A percentile compares a stretch with the other conserved stretches of the same genome.
Evolutionary conservation across 78 protist genomes (phyloP).

Genomic region (Dictyostelium purpureum): DNA sequence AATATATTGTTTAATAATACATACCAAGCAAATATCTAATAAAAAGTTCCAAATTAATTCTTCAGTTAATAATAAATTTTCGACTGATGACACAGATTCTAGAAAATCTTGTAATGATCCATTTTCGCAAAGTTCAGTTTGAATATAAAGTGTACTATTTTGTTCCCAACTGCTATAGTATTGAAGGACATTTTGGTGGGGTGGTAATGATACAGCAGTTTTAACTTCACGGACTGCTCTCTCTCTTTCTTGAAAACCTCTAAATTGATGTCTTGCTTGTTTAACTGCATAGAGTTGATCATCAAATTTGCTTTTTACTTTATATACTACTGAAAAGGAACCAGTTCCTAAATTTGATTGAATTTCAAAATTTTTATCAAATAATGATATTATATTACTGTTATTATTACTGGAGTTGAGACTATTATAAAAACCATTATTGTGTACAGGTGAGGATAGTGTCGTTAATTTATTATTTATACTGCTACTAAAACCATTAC

Average conservation of each 20-base stretch:
- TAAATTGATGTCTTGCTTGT: conserved; percentile 57
- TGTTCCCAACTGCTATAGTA: conserved; percentile 83
- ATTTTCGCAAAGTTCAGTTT: conserved; percentile 82
- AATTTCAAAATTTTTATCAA: conserved; percentile 62
- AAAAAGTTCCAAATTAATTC: conserved; percentile 74
- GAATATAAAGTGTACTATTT: conserved; percentile 78
- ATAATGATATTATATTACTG: not conserved
- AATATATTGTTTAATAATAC: not conserved
- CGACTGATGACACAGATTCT: not conserved
- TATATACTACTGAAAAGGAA: conserved; percentile 80
- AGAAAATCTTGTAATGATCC: conserved; percentile 74
- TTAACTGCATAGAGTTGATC: conserved; percentile 78
- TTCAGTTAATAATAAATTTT: conserved; percentile 59
- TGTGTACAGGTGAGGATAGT: no score
- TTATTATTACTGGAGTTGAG: not conserved
- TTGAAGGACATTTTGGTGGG: conserved; percentile 70
- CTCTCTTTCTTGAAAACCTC: conserved; percentile 75
- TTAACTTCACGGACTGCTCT: conserved; percentile 67
- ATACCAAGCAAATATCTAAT: conserved; percentile 59
- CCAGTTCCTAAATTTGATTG: conserved; percentile 72
- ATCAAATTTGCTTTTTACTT: conserved; percentile 22
- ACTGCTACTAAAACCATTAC: not conserved
- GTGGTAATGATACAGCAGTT: conserved; percentile 24
- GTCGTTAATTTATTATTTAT: not conserved
- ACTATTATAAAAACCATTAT: no score